Evolutionary conservation across 306 rosid species (phyloP), one percentile per base, ranked within the genome.

Genomic region (Trifolium subterraneum): DNA sequence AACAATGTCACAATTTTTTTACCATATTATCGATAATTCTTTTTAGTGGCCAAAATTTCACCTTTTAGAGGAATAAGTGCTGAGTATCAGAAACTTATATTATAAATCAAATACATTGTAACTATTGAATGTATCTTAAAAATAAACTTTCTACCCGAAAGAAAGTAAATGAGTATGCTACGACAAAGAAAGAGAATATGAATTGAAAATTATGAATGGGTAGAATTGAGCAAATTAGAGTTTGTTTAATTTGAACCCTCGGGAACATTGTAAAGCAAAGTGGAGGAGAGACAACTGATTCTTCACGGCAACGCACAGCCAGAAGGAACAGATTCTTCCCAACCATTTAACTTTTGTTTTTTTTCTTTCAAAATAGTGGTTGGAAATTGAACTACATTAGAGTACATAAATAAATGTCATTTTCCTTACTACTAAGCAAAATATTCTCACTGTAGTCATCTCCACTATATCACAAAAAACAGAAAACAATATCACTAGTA

Each of bases 291-390:
- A 70, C 64, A 39, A 22, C 65, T 70, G 83, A 73, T 78, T 74
- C 87, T 84, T 84, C 78, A 80, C 83, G 87, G 70, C 74, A 51
- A 80, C 55, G 73, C 70, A 73, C 72, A 68, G 80, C 13, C 39
- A 56, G 29, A 1, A 19, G 50, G 80, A 33, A 38, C 58, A 68
- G 64, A 63, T 77, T 77, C 68, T 62, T 79, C 61, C 70, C 66
- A 72, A 54, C 42, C 80, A 50, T 12, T 7, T 68, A 78, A 67
- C 44, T 62, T 27, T 59, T 14, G 10, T 60, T 60, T 60, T 9
- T 9, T 60, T 29, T 31, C 66, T 29, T 29, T 29, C 66, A 29
- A 60, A 3, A 29, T 54, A 54, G 60, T 54, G 29, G 13, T 60
- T 60, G 42, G 19, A 60, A 60, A 14, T 29, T 60, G 16, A 23